phyloP scores from a whole-genome alignment of 176 grass and related monocot species.

The Hsuehochloa calcarea region DNA sequence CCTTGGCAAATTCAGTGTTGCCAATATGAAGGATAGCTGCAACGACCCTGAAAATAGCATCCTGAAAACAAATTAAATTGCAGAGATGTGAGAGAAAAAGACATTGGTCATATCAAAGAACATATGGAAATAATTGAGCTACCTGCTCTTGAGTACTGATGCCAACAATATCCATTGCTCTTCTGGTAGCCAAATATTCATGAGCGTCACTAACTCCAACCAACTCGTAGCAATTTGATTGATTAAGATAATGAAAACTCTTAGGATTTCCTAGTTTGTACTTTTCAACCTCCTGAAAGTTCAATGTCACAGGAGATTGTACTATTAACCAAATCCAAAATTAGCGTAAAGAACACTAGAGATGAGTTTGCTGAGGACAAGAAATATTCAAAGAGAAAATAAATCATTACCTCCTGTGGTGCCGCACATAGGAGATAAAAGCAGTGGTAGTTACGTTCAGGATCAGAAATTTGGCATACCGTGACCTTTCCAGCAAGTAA shows the following conservation, averaged over 20 bases:
- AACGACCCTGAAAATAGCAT: slow-evolving; percentile 98
- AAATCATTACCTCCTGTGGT: slow-evolving; percentile 73
- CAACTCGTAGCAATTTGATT: slow-evolving; percentile 97
- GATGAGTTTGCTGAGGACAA: slow-evolving; percentile 24
- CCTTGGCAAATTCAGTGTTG: slow-evolving; percentile 96
- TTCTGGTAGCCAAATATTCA: slow-evolving; percentile 91
- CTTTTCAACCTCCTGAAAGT: slow-evolving; percentile 76
- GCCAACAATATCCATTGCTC: slow-evolving; percentile 99
- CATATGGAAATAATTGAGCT: slow-evolving; percentile 25
- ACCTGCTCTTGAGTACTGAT: slow-evolving; percentile 96
- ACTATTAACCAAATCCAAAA: slow-evolving; percentile 24
- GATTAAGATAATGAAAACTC: slow-evolving; percentile 93
- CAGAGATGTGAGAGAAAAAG: slow-evolving; percentile 33
- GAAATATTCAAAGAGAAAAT: slow-evolving; percentile 21
- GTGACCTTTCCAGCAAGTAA: slow-evolving; percentile 93
- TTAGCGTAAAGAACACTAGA: slow-evolving; percentile 27
- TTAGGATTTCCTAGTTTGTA: slow-evolving; percentile 86
- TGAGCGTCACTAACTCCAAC: slow-evolving; percentile 91
- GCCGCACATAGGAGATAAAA: slow-evolving; percentile 98
- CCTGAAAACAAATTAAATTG: slow-evolving; percentile 64
- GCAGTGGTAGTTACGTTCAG: slow-evolving; percentile 98
- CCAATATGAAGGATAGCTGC: slow-evolving; percentile 98
- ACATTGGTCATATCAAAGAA: slow-evolving; percentile 30
- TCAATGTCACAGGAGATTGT: slow-evolving; percentile 30
- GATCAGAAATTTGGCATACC: slow-evolving; percentile 97